Evolutionary conservation across 2,329 filamentous ascomycete species (phyloP).

Genomic region (Exophiala mesophila): DNA sequence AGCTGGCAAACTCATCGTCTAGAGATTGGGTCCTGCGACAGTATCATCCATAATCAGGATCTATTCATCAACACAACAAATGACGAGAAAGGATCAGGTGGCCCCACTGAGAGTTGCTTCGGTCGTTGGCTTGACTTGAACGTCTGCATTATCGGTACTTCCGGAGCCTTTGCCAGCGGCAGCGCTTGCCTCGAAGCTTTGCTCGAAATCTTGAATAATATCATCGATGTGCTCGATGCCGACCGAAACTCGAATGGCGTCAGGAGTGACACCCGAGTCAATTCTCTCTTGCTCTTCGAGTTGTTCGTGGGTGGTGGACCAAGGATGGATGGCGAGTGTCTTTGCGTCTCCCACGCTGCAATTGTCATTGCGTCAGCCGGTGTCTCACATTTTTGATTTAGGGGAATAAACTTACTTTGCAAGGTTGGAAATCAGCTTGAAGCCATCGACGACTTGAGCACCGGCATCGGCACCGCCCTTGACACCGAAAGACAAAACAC

Average conservation of each 20-base stretch:
- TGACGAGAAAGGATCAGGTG: conserved; percentile 18
- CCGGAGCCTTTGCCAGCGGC: conserved; percentile 19
- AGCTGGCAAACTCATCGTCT: background rate
- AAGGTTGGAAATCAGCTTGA: conserved; percentile 92
- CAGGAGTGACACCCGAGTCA: conserved; percentile 71
- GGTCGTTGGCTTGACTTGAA: conserved; percentile 12
- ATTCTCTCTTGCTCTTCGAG: conserved; percentile 70
- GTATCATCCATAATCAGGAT: conserved; percentile 13
- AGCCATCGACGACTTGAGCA: conserved; percentile 82
- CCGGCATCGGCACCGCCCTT: conserved; percentile 83
- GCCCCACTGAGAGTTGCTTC: conserved; percentile 26
- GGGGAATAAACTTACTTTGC: conserved; percentile 63
- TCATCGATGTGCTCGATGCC: conserved; percentile 92
- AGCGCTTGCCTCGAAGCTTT: conserved; percentile 62
- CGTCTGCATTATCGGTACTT: conserved; percentile 19
- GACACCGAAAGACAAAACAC: conserved; percentile 88
- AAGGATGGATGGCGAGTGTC: conserved; percentile 84
- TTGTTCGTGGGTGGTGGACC: conserved; percentile 87
- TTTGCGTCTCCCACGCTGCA: conserved; percentile 75
- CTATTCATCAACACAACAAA: conserved; percentile 7
- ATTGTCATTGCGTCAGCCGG: no score
- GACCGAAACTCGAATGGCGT: conserved; percentile 85
- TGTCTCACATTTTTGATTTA: background rate
- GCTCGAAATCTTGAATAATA: conserved; percentile 85
- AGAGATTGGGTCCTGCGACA: conserved; percentile 18